phyloP scores from a whole-genome alignment of 306 rosid genomes.

The Cucurbita argyrosperma region DNA sequence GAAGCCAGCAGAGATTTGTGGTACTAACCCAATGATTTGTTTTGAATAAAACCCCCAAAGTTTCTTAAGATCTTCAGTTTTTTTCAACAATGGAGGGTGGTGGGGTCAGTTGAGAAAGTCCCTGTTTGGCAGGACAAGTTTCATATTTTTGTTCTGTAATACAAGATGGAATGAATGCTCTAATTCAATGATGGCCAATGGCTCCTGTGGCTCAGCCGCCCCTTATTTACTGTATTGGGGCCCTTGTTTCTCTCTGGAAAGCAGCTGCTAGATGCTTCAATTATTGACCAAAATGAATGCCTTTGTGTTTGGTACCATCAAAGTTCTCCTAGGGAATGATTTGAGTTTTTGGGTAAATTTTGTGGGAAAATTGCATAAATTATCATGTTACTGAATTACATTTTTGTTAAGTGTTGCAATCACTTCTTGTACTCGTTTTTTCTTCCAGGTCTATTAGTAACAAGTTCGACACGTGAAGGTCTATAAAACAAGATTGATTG shows the following conservation, averaged over 20 bases:
- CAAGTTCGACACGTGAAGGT: no score
- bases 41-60: neutral
- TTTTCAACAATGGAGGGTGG: neutral
- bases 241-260: neutral
- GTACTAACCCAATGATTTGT: neutral
- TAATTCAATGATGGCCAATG: neutral
- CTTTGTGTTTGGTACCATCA: neutral
- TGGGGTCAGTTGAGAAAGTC: neutral
- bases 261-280: neutral
- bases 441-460: no score
- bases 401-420: no score
- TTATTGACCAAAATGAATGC: neutral
- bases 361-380: no score
- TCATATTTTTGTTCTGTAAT: neutral
- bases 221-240: conserved; percentile 1
- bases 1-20: neutral
- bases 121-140: conserved; percentile 1
- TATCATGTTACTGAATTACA: no score
- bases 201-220: neutral
- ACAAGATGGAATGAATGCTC: neutral
- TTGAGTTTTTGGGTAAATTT: neutral
- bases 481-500: no score
- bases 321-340: neutral
- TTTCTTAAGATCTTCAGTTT: neutral
- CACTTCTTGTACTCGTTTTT: no score